Base-by-base conservation (phyloP, 345 rosid genomes). In the Pistacia atlantica region DNA sequence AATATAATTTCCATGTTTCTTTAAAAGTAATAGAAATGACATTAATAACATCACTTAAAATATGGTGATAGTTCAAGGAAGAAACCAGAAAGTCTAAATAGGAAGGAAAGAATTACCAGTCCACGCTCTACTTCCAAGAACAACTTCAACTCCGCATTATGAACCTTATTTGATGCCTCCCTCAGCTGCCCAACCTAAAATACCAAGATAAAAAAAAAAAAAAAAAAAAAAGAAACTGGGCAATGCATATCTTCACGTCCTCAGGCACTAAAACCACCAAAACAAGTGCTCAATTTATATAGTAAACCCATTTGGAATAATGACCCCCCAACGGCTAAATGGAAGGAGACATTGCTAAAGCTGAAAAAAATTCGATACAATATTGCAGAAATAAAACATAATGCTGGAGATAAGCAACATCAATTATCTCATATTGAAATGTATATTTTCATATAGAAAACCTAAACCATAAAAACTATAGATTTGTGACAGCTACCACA, bases 51-150 rank as follows among this genome's bases (percentile, higher is more conserved):
- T 42, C 46, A 42, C 46, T 42, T 42, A 42, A 38, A 38, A 38
- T 38, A 38, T 2, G 42, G 4, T 38, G 42, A 42, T 42, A 8
- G 46, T 42, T 42, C 31, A 69, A 25, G 18, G 48, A 14, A 65
- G 67, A 66, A 33, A 45, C 35, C 11, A 45, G 31, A 54, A 62
- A 16, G 52, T 11, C 33, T 11, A 48, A 46, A 45, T 61, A 55
- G 10, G 11, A 12, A 62, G 42, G 72, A 73, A 35, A 72, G 79
- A 16, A 72, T 71, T 87, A 91, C 96, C 90, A 35, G 89, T 54
- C 92, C 93, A 33, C 80, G 75, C 78, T 86, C 97, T n/a, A 89
- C 88, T 86, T 91, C 93, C 83, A 91, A 83, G 83, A 87, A 90
- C 77, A 91, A 75, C 77, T 88, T 91, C 65, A 91, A 67, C 62